Conservation (phyloP, 2,329 filamentous ascomycete genomes). For the Nemania serpens region DNA sequence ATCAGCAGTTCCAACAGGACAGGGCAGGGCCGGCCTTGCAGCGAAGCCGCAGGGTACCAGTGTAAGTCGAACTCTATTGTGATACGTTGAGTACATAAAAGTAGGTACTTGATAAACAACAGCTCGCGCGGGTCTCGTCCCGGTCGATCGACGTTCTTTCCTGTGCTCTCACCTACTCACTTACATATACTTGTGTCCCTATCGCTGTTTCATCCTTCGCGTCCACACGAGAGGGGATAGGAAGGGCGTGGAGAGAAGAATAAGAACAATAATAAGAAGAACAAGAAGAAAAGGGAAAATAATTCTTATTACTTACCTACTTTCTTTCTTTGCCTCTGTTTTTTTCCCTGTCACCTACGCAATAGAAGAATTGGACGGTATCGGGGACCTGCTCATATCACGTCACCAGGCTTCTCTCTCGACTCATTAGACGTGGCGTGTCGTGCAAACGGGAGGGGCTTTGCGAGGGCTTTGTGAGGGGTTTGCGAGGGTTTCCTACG, state of each 20-base stretch:
- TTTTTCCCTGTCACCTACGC: no score
- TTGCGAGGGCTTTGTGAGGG: not conserved
- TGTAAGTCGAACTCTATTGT: constrained; percentile 18
- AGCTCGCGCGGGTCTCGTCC: not conserved
- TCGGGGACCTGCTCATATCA: no score
- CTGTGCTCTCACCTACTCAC: no score
- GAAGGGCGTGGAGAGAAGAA: no score
- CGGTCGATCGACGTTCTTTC: not conserved
- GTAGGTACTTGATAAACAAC: not conserved
- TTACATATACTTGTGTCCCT: not conserved
- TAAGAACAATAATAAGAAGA: no score
- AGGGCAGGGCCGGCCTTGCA: not conserved
- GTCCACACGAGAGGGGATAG: no score
- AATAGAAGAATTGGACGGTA: no score
- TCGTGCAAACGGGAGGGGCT: not conserved
- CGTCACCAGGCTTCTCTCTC: not conserved
- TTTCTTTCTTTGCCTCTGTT: no score
- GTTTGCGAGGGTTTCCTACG: not conserved
- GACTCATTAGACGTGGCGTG: not conserved
- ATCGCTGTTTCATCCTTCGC: not conserved
- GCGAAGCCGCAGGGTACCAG: not conserved
- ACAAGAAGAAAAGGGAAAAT: no score
- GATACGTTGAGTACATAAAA: not conserved
- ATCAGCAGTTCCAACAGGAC: not conserved
- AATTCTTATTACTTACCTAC: no score